A percentile compares a stretch with the other conserved stretches of the same genome.
These are phyloP conservation scores for Chlorella sp. DNA, from an alignment of 139 green algal genomes.

Conservation along the genomic window DNA sequence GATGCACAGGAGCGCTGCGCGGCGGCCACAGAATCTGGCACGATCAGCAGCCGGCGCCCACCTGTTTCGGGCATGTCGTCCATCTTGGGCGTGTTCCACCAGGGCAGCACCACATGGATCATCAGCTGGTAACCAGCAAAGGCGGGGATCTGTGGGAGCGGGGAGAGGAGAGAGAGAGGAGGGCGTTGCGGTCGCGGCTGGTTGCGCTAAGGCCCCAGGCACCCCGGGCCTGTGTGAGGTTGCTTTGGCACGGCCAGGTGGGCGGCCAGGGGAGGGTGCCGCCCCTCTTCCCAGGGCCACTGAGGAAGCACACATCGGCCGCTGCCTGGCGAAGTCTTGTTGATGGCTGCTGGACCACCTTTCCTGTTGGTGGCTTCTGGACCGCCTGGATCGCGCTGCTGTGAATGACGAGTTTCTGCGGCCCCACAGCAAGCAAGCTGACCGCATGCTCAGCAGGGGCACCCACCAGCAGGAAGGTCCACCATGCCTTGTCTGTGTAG, in stretches of 20 bases:
- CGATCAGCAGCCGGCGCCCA: not conserved
- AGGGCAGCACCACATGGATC: slow-evolving; percentile 47
- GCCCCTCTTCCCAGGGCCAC: no score
- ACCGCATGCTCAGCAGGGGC: not conserved
- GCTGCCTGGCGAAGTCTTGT: not conserved
- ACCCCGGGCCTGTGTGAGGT: no score
- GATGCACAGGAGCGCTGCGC: not conserved
- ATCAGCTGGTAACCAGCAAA: slow-evolving; percentile 36
- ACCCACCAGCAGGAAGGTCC: slow-evolving; percentile 50
- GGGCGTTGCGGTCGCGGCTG: not conserved
- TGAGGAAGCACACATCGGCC: no score
- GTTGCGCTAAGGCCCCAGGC: no score
- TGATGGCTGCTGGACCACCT: no score
- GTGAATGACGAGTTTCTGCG: not conserved
- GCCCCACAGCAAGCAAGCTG: not conserved
- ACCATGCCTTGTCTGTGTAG: slow-evolving; percentile 62
- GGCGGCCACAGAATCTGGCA: not conserved
- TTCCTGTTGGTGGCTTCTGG: no score
- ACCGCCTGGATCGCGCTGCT: not conserved
- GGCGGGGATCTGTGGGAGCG: slow-evolving; percentile 34
- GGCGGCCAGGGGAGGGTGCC: not conserved
- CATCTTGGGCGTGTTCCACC: slow-evolving; percentile 10
- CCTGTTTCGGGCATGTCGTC: not conserved
- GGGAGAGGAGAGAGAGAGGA: not conserved
- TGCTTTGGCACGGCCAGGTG: no score